A percentile compares a stretch with the other conserved stretches of the same genome.
Conservation (phyloP, 495 filamentous ascomycete species). For the Beverwykella pulmonaria region DNA sequence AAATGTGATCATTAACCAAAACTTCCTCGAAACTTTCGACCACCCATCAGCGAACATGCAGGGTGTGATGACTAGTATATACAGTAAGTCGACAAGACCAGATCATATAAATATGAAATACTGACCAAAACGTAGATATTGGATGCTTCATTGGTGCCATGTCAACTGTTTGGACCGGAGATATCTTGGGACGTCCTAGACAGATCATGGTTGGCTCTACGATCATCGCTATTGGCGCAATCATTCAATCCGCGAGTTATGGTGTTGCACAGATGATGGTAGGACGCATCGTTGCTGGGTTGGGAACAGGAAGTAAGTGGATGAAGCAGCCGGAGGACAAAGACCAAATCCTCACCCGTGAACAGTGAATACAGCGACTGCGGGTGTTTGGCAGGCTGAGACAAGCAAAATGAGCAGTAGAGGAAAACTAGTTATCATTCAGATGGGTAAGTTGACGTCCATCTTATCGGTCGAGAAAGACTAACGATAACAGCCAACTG, state of each 20-base stretch:
- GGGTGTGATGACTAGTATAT: constrained; percentile 37
- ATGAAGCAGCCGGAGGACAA: background rate
- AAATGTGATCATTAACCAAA: constrained; percentile 35
- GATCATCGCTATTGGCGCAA: constrained; percentile 38
- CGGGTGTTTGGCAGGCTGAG: constrained; percentile 43
- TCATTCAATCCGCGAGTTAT: constrained; percentile 41
- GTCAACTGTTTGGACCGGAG: constrained; percentile 36
- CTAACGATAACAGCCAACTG: constrained; percentile 28
- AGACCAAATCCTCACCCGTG: background rate
- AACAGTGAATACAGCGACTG: constrained; percentile 38
- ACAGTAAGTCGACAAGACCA: background rate
- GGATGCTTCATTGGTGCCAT: constrained; percentile 38
- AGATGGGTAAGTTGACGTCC: constrained; percentile 28
- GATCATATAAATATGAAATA: background rate
- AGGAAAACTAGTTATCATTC: constrained; percentile 38
- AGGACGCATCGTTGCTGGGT: constrained; percentile 39
- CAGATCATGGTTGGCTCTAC: constrained; percentile 37
- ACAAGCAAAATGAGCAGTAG: constrained; percentile 39
- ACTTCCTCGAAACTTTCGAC: constrained; percentile 34
- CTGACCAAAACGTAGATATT: constrained; percentile 14
- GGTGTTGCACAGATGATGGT: constrained; percentile 41
- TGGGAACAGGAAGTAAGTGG: constrained; percentile 35
- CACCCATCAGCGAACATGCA: constrained; percentile 37
- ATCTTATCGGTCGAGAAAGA: background rate
- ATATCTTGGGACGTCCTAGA: constrained; percentile 30